Base-by-base conservation (phyloP, 768 basidiomycete genomes). In the Phlebiopsis gigantea region DNA sequence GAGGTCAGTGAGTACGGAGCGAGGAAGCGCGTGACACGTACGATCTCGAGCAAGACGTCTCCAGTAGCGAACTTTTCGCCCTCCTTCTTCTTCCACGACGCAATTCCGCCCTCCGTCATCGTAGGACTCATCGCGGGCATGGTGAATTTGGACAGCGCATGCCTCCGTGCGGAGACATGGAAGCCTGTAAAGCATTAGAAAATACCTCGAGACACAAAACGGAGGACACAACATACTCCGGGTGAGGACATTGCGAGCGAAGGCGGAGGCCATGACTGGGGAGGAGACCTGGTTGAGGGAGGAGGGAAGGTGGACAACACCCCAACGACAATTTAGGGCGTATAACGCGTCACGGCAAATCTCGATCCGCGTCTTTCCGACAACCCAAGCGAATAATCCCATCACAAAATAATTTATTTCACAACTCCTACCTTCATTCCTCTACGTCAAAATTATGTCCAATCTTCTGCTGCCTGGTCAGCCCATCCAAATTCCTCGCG, bases 61-160 rank as follows among this genome's bases (percentile, higher is more conserved):
- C 97, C 96, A 6, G 86, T 83, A 17, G 84, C 62, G 69, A 96
- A 99, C 1, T 85, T 50, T 64, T 98, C 95, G 55, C 97, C 97
- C 71, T 98, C 96, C 72, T 88, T 87, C 77, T 90, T 89, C 81
- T 98, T 98, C 95, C 97, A 99, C 29, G 81, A 80, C 46, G 96
- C 90, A 70, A 99, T 97, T 61, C 96, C 97, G 61, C 97, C 97
- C 77, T 98, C 97, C 2, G 94, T 94, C 97, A 99, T 99, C 57
- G 97, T 99, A 29, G 97, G 97, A 61, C 93, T 96, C 96, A 98
- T 99, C 64, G 97, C 94, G 57, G 94, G 95, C 93, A 97, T 95
- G 61, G 85, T 78, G 76, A 98, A 95, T 70, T 85, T 91, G 58
- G 89, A 77, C 63, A 98, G 80, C 39, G 88, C 94, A 75, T 79